Conservation (phyloP, 108 stramenopile genomes). For the Aurantiochytrium sp. region DNA sequence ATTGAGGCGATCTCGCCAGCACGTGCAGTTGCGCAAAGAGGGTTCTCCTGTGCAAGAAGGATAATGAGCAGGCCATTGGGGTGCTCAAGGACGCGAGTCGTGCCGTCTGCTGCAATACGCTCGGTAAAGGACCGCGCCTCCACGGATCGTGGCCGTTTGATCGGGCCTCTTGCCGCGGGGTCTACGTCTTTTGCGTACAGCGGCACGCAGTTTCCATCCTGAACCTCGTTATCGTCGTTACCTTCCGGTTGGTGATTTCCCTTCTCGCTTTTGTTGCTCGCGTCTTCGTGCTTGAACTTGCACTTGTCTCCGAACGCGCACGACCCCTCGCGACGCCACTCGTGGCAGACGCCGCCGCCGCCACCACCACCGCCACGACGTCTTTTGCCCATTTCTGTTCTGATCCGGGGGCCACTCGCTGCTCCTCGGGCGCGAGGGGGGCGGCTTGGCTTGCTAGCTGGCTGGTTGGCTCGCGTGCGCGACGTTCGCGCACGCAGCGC, state of each 20-base stretch:
- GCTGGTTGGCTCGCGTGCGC: too few species aligned
- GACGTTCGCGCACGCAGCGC: too few species aligned
- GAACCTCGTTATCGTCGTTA: neutral
- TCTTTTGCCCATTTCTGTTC: too few species aligned
- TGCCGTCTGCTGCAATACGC: neutral
- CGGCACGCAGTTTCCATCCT: neutral
- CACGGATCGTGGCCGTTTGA: neutral
- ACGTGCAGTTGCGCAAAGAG: neutral
- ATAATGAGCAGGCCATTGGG: neutral
- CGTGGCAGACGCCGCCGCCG: neutral
- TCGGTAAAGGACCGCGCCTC: neutral
- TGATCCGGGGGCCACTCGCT: too few species aligned
- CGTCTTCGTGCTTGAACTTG: neutral
- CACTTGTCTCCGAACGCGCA: neutral
- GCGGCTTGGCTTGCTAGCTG: too few species aligned
- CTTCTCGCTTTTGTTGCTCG: neutral
- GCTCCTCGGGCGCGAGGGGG: too few species aligned
- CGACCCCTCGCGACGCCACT: slow-evolving; percentile 2
- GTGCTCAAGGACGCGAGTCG: neutral
- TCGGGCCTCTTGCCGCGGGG: neutral
- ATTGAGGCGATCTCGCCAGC: neutral
- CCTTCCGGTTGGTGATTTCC: neutral
- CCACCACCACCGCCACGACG: too few species aligned
- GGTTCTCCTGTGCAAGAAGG: neutral
- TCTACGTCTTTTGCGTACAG: neutral